phyloP scores from a whole-genome alignment of 1,139 yeast species.

The Suhomyces choctaworum region DNA sequence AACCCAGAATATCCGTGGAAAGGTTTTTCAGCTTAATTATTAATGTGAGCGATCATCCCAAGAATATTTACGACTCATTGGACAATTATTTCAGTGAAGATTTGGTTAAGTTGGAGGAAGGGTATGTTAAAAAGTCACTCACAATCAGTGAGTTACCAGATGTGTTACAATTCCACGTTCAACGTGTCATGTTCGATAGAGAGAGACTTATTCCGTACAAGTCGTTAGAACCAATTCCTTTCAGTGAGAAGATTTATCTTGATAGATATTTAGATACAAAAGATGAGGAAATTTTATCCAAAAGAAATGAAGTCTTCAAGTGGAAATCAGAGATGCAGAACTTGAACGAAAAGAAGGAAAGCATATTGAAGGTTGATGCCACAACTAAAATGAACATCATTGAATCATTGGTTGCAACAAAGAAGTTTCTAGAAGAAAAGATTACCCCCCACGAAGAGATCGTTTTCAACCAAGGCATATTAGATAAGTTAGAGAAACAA shows the following conservation, averaged over 20 bases:
- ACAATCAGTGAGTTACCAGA: constrained; percentile 74
- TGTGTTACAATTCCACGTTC: constrained; percentile 86
- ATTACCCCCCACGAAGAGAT: constrained; percentile 23
- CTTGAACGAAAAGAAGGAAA: constrained; percentile 44
- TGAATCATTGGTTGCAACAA: constrained; percentile 51
- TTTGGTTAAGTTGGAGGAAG: constrained; percentile 67
- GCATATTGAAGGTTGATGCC: constrained; percentile 44
- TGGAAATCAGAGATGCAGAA: constrained; percentile 61
- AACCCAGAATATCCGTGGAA: constrained; percentile 71
- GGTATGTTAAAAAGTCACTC: constrained; percentile 69
- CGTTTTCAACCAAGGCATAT: constrained; percentile 34
- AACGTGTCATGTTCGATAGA: constrained; percentile 87
- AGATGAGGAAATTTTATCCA: constrained; percentile 53
- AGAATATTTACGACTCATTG: constrained; percentile 84
- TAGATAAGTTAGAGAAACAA: constrained; percentile 35
- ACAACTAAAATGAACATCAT: constrained; percentile 52
- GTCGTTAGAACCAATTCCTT: constrained; percentile 78
- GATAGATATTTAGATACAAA: constrained; percentile 83
- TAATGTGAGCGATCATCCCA: constrained; percentile 85
- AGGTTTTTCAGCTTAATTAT: constrained; percentile 79
- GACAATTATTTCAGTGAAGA: constrained; percentile 84
- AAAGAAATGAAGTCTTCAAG: constrained; percentile 57
- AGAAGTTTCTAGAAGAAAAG: constrained; percentile 51
- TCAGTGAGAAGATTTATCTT: constrained; percentile 73
- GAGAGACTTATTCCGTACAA: constrained; percentile 74